Evolutionary conservation across 1,139 yeast species (phyloP).

Genomic region (Pichiaceae sp.): DNA sequence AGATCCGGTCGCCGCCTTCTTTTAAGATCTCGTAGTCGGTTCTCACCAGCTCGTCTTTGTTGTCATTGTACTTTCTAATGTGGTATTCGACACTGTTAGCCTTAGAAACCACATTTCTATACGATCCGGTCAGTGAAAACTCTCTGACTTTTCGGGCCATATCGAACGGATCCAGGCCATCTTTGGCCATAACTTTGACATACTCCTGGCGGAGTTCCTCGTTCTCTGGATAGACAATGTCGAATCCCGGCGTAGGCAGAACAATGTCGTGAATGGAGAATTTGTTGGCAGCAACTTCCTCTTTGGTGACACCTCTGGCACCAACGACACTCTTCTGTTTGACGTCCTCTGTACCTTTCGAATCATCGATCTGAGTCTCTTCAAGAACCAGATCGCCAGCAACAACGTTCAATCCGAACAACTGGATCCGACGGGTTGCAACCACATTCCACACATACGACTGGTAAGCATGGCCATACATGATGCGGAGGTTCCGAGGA

Average conservation of each 20-base stretch:
- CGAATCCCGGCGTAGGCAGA: constrained; percentile 92
- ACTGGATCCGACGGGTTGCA: constrained; percentile 67
- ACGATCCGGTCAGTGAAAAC: constrained; percentile 87
- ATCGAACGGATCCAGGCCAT: constrained; percentile 72
- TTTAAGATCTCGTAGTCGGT: constrained; percentile 72
- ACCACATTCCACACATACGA: constrained; percentile 90
- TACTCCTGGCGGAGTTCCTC: constrained; percentile 54
- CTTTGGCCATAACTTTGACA: constrained; percentile 65
- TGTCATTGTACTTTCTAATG: constrained; percentile 51
- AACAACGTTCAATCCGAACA: constrained; percentile 62
- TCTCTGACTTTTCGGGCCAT: constrained; percentile 85
- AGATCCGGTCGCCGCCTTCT: constrained; percentile 22
- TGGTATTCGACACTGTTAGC: constrained; percentile 61
- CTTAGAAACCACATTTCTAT: constrained; percentile 65
- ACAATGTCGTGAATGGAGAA: constrained; percentile 77
- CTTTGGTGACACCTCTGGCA: constrained; percentile 66
- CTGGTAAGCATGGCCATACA: constrained; percentile 97
- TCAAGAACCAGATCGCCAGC: constrained; percentile 70
- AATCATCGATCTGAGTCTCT: constrained; percentile 32
- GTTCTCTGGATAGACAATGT: constrained; percentile 72
- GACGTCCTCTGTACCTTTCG: constrained; percentile 58
- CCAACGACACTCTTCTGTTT: constrained; percentile 44
- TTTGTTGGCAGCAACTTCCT: constrained; percentile 53
- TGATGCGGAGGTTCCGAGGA: constrained; percentile 84
- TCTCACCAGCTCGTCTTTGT: constrained; percentile 62